phyloP scores from a whole-genome alignment of 108 stramenopile species.

The Fistulifera solaris region DNA sequence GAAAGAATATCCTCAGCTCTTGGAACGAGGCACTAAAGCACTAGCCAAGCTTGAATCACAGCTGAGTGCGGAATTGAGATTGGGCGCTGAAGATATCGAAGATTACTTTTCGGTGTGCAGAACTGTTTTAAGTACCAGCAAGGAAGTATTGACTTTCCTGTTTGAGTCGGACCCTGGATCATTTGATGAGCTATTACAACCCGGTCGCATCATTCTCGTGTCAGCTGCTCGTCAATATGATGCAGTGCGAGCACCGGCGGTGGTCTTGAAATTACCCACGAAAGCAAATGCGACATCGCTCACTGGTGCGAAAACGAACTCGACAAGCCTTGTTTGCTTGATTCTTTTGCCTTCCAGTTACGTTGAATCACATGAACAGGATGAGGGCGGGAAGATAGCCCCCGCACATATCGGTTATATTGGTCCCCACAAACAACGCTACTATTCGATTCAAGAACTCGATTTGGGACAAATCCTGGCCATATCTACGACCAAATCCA shows the following conservation, averaged over 20 bases:
- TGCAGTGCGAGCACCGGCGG: constrained; percentile 54
- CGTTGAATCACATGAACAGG: constrained; percentile 17
- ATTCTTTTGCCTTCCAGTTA: constrained; percentile 58
- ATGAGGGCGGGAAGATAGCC: constrained; percentile 10
- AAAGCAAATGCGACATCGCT: constrained; percentile 19
- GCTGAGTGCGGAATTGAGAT: constrained; percentile 39
- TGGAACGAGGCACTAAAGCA: constrained; percentile 62
- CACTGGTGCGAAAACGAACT: constrained; percentile 11
- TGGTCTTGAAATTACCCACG: constrained; percentile 29
- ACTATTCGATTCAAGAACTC: constrained; percentile 46
- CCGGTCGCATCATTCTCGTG: constrained; percentile 57
- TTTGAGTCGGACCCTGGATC: background rate
- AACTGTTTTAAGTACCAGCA: constrained; percentile 32
- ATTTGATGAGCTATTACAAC: constrained; percentile 12
- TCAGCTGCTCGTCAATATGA: constrained; percentile 54
- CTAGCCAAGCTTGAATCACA: constrained; percentile 60
- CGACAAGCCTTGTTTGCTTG: constrained; percentile 51
- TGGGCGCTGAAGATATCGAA: constrained; percentile 71
- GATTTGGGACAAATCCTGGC: constrained; percentile 53
- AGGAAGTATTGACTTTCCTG: constrained; percentile 24
- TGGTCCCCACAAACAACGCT: constrained; percentile 35
- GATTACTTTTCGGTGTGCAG: constrained; percentile 44
- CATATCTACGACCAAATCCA: constrained; percentile 46
- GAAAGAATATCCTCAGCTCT: constrained; percentile 80
- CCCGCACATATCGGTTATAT: constrained; percentile 40